These are phyloP conservation scores for Anthracocystis panici-leucophaei DNA, from an alignment of 1,284 basidiomycete species.

Conservation along the genomic window DNA sequence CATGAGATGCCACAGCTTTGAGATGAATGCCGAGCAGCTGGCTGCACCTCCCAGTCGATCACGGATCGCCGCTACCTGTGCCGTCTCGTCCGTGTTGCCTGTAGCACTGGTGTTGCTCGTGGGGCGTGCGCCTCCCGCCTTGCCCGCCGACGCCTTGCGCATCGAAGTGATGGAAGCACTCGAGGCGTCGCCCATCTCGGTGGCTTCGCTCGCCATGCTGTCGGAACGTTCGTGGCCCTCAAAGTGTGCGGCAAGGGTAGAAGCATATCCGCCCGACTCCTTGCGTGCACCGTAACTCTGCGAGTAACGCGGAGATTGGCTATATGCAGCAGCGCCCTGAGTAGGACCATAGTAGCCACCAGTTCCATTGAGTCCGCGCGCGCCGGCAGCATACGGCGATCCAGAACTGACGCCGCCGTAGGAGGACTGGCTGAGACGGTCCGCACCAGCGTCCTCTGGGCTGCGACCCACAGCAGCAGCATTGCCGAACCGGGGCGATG, in stretches of 20 bases:
- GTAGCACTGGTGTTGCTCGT: conserved; percentile 47
- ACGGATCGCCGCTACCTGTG: conserved; percentile 66
- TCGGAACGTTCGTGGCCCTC: conserved; percentile 54
- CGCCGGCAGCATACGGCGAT: conserved; percentile 35
- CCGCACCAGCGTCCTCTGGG: conserved; percentile 24
- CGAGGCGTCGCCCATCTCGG: conserved; percentile 40
- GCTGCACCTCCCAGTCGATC: conserved; percentile 67
- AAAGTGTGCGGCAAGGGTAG: conserved; percentile 45
- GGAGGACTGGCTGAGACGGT: conserved; percentile 40
- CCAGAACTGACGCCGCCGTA: conserved; percentile 38
- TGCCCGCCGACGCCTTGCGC: conserved; percentile 25
- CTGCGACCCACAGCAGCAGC: conserved; percentile 17
- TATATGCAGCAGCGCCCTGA: conserved; percentile 39
- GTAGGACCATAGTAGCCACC: conserved; percentile 41
- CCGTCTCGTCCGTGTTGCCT: conserved; percentile 58
- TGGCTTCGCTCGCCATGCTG: conserved; percentile 51
- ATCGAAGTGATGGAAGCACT: conserved; percentile 15
- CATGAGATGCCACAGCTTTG: conserved; percentile 69
- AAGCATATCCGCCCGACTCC: conserved; percentile 39
- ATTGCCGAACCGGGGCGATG: conserved; percentile 46
- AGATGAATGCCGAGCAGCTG: conserved; percentile 69
- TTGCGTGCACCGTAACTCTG: conserved; percentile 40
- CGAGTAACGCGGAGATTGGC: conserved; percentile 47
- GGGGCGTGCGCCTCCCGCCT: conserved; percentile 22
- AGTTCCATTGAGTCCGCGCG: conserved; percentile 34